phyloP scores from a whole-genome alignment of 1,284 basidiomycete species.

The Puccinia coronata region DNA sequence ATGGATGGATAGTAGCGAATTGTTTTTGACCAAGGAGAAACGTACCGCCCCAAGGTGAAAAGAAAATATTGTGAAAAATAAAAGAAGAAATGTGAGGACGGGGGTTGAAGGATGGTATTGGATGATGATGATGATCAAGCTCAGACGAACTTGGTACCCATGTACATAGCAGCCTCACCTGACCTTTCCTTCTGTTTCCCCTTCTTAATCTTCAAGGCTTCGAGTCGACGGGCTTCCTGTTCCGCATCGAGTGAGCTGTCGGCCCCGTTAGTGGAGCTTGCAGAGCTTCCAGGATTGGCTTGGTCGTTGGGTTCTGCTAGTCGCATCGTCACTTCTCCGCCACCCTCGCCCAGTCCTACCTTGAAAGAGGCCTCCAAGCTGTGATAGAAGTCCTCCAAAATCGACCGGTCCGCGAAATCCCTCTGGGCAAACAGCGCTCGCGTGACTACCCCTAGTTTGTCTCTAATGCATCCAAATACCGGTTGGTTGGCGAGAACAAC shows the following conservation, averaged over 20 bases:
- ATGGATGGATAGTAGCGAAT: constrained; percentile 70
- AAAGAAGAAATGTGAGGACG: not conserved
- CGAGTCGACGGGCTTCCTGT: constrained; percentile 10
- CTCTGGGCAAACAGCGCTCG: constrained; percentile 79
- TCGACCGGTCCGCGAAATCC: constrained; percentile 52
- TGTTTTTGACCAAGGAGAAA: not conserved
- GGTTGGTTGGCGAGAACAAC: constrained; percentile 48
- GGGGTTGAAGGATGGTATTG: not conserved
- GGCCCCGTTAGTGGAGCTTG: constrained; percentile 55
- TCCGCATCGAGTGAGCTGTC: constrained; percentile 25
- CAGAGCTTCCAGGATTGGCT: not conserved
- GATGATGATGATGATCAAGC: constrained; percentile 16
- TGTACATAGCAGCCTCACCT: constrained; percentile 51
- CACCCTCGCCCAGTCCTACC: constrained; percentile 52
- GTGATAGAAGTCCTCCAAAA: constrained; percentile 58
- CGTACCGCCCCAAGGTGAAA: not conserved
- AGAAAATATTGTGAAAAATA: constrained; percentile 19
- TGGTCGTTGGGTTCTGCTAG: constrained; percentile 61
- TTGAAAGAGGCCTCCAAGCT: constrained; percentile 55
- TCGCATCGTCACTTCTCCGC: constrained; percentile 51
- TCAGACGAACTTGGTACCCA: constrained; percentile 48
- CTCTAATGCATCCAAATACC: constrained; percentile 62
- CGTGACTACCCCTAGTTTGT: constrained; percentile 95
- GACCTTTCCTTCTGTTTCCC: constrained; percentile 52
- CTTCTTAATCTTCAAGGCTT: constrained; percentile 15